Conservation (phyloP, 1,284 basidiomycete genomes). For the Anthracocystis walkeri region DNA sequence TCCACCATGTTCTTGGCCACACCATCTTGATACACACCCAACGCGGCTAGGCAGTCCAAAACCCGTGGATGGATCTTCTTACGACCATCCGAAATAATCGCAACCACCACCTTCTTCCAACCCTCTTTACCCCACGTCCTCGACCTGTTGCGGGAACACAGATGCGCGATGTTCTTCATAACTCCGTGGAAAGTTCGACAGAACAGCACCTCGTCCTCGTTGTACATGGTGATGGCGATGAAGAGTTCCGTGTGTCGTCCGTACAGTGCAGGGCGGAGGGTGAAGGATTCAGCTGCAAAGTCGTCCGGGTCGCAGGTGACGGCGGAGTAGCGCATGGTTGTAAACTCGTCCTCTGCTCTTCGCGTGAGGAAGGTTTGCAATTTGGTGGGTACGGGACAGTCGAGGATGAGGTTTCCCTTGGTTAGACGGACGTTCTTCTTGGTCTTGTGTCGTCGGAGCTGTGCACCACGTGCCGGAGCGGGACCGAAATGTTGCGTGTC, state of each 20-base stretch:
- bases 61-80: slow-evolving; percentile 92
- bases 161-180: slow-evolving; percentile 75
- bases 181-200: slow-evolving; percentile 95
- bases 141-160: slow-evolving; percentile 92
- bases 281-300: slow-evolving; percentile 84
- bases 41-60: slow-evolving; percentile 79
- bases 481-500: slow-evolving; percentile 68
- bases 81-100: slow-evolving; percentile 91
- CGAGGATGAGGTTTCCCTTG: slow-evolving; percentile 70
- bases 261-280: slow-evolving; percentile 84
- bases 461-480: slow-evolving; percentile 61
- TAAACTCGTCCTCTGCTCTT: slow-evolving; percentile 84
- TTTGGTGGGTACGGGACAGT: slow-evolving; percentile 69
- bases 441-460: slow-evolving; percentile 66
- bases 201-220: slow-evolving; percentile 92
- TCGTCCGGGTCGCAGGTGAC: slow-evolving; percentile 78
- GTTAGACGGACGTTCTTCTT: slow-evolving; percentile 70
- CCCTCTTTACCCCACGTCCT: slow-evolving; percentile 95
- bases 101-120: slow-evolving; percentile 83
- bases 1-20: slow-evolving; percentile 93
- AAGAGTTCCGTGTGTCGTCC: slow-evolving; percentile 89
- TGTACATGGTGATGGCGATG: slow-evolving; percentile 83
- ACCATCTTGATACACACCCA: slow-evolving; percentile 75
- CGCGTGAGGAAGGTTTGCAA: slow-evolving; percentile 77
- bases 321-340: slow-evolving; percentile 74